Evolutionary conservation across 371 early-diverging fungal genomes (phyloP).

Genomic region (Paraphysoderma sedebokerense): DNA sequence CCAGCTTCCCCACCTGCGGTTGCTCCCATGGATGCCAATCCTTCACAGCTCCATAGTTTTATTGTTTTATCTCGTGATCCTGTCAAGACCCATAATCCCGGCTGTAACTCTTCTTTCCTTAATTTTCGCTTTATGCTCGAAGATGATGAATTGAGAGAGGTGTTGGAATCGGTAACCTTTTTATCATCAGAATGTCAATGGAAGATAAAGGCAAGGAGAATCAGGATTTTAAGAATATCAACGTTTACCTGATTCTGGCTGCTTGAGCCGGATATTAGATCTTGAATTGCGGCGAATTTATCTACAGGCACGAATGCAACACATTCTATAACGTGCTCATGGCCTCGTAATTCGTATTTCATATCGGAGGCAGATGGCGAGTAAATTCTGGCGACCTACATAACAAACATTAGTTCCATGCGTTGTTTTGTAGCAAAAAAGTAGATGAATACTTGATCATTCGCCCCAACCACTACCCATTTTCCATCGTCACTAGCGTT

Average conservation of each 20-base stretch:
- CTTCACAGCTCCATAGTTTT: slow-evolving; percentile 78
- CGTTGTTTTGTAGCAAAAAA: not conserved
- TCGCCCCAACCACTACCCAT: slow-evolving; percentile 53
- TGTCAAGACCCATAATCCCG: slow-evolving; percentile 56
- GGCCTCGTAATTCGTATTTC: slow-evolving; percentile 62
- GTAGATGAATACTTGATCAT: slow-evolving; percentile 49
- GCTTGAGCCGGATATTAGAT: slow-evolving; percentile 18
- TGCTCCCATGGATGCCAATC: no score
- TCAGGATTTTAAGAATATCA: not conserved
- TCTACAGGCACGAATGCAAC: slow-evolving; percentile 58
- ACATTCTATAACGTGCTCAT: slow-evolving; percentile 88
- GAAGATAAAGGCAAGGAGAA: no score
- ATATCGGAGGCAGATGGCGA: slow-evolving; percentile 53
- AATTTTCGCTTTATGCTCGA: slow-evolving; percentile 16
- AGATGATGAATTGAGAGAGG: no score
- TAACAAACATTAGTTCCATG: not conserved
- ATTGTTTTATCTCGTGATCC: slow-evolving; percentile 81
- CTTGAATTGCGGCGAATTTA: slow-evolving; percentile 42
- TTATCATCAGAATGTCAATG: no score
- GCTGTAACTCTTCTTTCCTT: slow-evolving; percentile 17
- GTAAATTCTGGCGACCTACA: slow-evolving; percentile 45
- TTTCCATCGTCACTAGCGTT: slow-evolving; percentile 49
- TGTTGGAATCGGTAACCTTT: no score
- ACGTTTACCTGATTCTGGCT: not conserved
- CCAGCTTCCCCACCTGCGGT: no score